Conservation (phyloP, 139 green algal genomes). For the Chlamydomonas sphaeroides region DNA sequence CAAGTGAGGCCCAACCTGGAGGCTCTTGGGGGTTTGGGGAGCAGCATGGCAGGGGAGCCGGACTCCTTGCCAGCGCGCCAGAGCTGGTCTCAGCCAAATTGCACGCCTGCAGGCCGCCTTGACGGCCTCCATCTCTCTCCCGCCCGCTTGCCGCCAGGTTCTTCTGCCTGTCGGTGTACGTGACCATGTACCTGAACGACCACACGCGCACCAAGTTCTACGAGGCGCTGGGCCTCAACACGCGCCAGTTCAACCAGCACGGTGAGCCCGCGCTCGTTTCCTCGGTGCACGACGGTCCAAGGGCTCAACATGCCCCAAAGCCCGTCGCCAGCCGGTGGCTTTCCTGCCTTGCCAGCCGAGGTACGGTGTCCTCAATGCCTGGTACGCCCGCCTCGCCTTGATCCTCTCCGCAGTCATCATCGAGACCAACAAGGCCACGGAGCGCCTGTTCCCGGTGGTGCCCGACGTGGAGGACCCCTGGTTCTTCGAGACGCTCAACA, state of each 20-base stretch:
- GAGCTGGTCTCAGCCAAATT: too few species aligned
- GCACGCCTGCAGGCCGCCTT: too few species aligned
- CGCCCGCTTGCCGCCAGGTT: constrained; percentile 69
- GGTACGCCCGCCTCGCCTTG: too few species aligned
- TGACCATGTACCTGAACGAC: constrained; percentile 99
- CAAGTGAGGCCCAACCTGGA: too few species aligned
- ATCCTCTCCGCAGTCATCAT: constrained; percentile 85
- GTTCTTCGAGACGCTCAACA: constrained; percentile 32
- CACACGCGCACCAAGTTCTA: constrained; percentile 92
- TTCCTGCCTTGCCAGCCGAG: background rate
- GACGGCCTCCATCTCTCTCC: too few species aligned
- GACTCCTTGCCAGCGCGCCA: too few species aligned
- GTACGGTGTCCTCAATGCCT: background rate
- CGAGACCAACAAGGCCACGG: constrained; percentile 97
- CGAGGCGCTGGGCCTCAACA: constrained; percentile 91
- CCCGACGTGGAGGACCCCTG: constrained; percentile 77
- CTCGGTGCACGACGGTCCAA: too few species aligned
- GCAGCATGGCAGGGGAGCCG: too few species aligned
- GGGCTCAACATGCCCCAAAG: background rate
- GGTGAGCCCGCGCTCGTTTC: too few species aligned
- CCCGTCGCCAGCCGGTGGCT: background rate
- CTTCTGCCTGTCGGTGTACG: constrained; percentile 98
- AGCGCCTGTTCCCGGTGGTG: constrained; percentile 94
- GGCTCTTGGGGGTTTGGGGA: too few species aligned
- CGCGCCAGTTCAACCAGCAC: constrained; percentile 94